Evolutionary conservation across 495 filamentous ascomycete genomes (phyloP), one percentile per base, ranked within the genome.

Genomic region (Penicillium egyptiacum): DNA sequence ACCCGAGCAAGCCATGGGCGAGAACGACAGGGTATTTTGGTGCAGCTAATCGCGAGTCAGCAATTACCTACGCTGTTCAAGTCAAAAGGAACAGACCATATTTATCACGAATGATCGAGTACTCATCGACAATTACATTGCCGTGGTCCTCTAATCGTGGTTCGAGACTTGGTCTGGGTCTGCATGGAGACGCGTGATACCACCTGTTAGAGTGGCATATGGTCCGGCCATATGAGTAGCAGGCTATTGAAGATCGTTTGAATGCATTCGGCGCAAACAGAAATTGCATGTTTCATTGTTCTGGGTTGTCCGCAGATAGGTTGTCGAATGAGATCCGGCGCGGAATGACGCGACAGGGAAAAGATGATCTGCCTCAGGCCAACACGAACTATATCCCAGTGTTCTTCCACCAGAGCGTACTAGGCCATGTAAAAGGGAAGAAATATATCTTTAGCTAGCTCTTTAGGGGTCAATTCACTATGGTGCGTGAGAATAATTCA

Each of bases 1-100:
- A 98, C 35, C 93, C 93, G 37, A 98, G 75, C 30, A 98, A 79
- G 40, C 93, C 93, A 75, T 98, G 93, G 8, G 92, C 91, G 7
- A 96, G 85, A 40, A 94, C 85, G 35, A 95, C 81, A 11, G 88
- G 88, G 62, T 92, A 63, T 67, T 86, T 86, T 14, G 87, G 85
- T 3, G 81, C 76, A 61, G 75, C 83, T 87, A n/a, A 19, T 22
- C 1, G 10, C 25, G 16, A 22, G 22, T 58, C n/a, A 58, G 22
- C 11, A 19, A 3, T 3, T 25, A 14, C 17, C 7, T 2, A 26
- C 1, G 16, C 2, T 3, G 43, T 12, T 25, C 31, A 19, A 50
- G 6, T 2, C 8, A 40, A 30, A 47, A 4, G 37, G 2, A 0
- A 31, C 69, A 35, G 63, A 92, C 90, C 75, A 70, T 97, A 96